Percentiles rank a stretch among this genome's conserved stretches.
These are phyloP conservation scores for Macroventuria anomochaeta DNA, from an alignment of 2,329 filamentous ascomycete species.

Conservation along the genomic window DNA sequence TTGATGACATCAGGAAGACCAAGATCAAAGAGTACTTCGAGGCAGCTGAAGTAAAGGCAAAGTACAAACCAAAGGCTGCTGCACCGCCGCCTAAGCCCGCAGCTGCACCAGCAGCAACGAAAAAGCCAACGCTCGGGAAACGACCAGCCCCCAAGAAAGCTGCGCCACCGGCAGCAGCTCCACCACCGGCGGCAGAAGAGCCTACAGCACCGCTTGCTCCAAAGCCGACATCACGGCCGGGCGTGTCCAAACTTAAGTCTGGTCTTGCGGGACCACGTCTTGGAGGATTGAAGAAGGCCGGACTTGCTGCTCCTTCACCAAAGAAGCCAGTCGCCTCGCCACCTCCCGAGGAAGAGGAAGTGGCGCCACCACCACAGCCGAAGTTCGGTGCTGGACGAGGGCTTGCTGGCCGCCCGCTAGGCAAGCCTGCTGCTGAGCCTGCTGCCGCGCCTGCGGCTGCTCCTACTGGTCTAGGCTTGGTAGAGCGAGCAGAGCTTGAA, in stretches of 20 bases:
- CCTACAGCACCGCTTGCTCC: conserved; percentile 64
- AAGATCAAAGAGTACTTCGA: conserved; percentile 96
- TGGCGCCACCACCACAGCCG: conserved; percentile 56
- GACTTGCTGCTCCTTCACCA: conserved; percentile 49
- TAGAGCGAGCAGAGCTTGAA: conserved; percentile 92
- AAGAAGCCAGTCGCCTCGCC: conserved; percentile 54
- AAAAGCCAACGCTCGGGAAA: conserved; percentile 53
- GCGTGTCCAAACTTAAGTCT: conserved; percentile 51
- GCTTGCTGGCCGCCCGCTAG: conserved; percentile 82
- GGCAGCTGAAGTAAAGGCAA: conserved; percentile 81
- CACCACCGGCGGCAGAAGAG: conserved; percentile 50
- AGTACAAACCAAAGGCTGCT: conserved; percentile 86
- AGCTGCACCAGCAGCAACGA: conserved; percentile 54
- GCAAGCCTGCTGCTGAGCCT: conserved; percentile 81
- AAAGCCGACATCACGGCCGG: conserved; percentile 63
- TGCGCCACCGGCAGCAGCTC: conserved; percentile 49
- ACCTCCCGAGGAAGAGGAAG: conserved; percentile 55
- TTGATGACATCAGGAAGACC: conserved; percentile 93
- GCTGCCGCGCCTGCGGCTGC: conserved; percentile 53
- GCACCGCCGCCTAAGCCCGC: conserved; percentile 64
- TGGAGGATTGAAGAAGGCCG: conserved; percentile 53
- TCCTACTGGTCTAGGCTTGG: conserved; percentile 70
- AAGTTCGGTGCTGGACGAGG: conserved; percentile 73
- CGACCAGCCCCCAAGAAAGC: conserved; percentile 62
- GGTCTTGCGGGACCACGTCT: conserved; percentile 45